Conservation (phyloP, 352 stramenopile species). For the Phytophthora sp. region DNA sequence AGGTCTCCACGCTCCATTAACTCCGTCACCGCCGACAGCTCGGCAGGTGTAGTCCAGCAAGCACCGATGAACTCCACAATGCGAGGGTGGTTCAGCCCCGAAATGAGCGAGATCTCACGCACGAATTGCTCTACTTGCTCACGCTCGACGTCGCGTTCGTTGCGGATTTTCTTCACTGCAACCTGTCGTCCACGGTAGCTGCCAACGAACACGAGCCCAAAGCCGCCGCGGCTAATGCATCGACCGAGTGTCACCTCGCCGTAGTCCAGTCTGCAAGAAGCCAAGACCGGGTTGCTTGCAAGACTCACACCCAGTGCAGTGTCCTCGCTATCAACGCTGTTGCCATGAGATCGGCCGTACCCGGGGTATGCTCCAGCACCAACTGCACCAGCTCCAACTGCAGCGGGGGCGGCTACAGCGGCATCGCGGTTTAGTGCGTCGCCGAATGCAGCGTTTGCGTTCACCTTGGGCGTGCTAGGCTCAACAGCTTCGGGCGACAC, state of each 20-base stretch:
- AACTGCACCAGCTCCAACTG: not conserved
- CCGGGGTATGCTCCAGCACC: conserved; percentile 7
- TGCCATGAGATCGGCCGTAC: conserved; percentile 27
- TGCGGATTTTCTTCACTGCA: conserved; percentile 55
- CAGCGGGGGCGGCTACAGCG: not conserved
- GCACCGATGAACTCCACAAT: conserved; percentile 75
- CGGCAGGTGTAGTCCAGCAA: conserved; percentile 51
- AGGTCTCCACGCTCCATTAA: conserved; percentile 75
- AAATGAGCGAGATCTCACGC: conserved; percentile 63
- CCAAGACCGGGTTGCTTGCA: conserved; percentile 37
- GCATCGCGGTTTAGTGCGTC: conserved; percentile 20
- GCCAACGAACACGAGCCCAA: conserved; percentile 53
- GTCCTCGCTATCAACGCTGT: conserved; percentile 34
- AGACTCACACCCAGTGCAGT: conserved; percentile 35
- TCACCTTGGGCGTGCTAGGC: conserved; percentile 29
- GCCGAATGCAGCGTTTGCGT: conserved; percentile 21
- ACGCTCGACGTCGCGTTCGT: conserved; percentile 31
- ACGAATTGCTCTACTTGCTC: conserved; percentile 66
- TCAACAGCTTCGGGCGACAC: conserved; percentile 28
- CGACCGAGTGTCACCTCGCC: conserved; percentile 40
- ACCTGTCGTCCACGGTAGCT: conserved; percentile 42
- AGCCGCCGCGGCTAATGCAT: conserved; percentile 47
- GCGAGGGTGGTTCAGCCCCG: conserved; percentile 53
- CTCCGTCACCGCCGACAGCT: conserved; percentile 64
- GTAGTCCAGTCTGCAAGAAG: conserved; percentile 41